Evolutionary conservation across 345 rosid genomes (phyloP).

Genomic region (Eucalyptus shirleyi): DNA sequence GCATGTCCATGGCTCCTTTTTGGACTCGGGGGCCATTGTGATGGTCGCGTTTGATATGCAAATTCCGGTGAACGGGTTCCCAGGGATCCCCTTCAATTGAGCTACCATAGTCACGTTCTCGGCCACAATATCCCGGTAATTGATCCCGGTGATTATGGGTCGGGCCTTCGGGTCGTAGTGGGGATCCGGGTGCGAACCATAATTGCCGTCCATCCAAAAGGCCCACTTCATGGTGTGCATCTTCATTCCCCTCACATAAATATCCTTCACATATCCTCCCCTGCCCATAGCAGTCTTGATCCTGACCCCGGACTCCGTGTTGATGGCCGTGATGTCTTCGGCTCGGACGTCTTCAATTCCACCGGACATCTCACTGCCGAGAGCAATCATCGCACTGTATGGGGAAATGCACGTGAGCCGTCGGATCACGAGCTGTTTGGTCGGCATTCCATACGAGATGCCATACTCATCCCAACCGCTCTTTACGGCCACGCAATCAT

Average conservation of each 20-base stretch:
- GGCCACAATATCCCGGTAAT: constrained; percentile 53
- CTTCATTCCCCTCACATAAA: constrained; percentile 40
- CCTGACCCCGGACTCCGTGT: constrained; percentile 68
- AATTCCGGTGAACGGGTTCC: constrained; percentile 50
- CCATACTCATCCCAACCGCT: constrained; percentile 91
- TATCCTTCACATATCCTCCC: constrained; percentile 54
- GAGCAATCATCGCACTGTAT: constrained; percentile 59
- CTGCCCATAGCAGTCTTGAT: constrained; percentile 72
- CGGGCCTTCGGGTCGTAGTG: constrained; percentile 68
- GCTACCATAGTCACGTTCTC: constrained; percentile 61
- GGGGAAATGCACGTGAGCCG: constrained; percentile 71
- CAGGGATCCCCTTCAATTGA: constrained; percentile 49
- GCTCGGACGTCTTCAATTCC: constrained; percentile 73
- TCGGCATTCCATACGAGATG: constrained; percentile 59
- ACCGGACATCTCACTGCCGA: constrained; percentile 81
- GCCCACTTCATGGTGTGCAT: constrained; percentile 80
- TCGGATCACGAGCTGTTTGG: constrained; percentile 44
- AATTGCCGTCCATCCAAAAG: constrained; percentile 72
- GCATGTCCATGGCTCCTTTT: constrained; percentile 67
- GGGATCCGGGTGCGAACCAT: constrained; percentile 53
- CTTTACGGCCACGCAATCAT: constrained; percentile 87
- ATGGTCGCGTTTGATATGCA: constrained; percentile 65
- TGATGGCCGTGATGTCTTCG: constrained; percentile 58
- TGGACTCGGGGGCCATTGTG: constrained; percentile 36
- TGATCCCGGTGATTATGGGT: constrained; percentile 43